Conservation (phyloP, 2,329 filamentous ascomycete species). For the Cladosporium colombiae region DNA sequence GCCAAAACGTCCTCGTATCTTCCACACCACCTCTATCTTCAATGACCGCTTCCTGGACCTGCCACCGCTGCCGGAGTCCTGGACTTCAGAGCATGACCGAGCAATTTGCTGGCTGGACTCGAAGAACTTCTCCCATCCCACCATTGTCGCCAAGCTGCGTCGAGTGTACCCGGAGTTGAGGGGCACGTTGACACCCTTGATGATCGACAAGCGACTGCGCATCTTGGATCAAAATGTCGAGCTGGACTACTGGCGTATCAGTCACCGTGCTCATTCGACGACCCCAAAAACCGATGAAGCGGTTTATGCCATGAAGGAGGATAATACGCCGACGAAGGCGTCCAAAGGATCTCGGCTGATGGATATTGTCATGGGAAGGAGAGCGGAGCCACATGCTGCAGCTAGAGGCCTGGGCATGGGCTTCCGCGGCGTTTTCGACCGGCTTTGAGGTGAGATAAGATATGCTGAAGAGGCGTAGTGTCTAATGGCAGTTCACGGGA, state of each 20-base stretch:
- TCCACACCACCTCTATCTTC: constrained; percentile 22
- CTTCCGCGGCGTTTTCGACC: neutral
- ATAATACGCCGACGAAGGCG: constrained; percentile 4
- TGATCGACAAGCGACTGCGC: constrained; percentile 39
- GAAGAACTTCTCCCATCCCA: constrained; percentile 30
- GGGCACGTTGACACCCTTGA: constrained; percentile 32
- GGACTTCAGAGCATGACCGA: constrained; percentile 36
- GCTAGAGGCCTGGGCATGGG: neutral
- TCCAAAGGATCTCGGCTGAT: constrained; percentile 3
- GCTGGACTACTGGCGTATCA: constrained; percentile 34
- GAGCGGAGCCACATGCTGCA: neutral
- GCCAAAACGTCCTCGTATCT: constrained; percentile 13
- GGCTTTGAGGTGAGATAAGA: neutral
- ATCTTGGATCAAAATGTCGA: constrained; percentile 39
- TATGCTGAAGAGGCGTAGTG: neutral
- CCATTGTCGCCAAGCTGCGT: constrained; percentile 35
- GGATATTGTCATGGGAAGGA: neutral
- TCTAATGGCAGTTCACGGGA: neutral
- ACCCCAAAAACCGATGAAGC: neutral
- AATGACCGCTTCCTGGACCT: constrained; percentile 31
- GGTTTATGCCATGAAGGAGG: neutral
- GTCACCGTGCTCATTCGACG: neutral
- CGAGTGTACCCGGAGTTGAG: constrained; percentile 34
- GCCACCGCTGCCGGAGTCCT: constrained; percentile 34
- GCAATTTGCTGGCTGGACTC: constrained; percentile 40